phyloP scores from a whole-genome alignment of 352 stramenopile species.

The Globisporangium yorkense region DNA sequence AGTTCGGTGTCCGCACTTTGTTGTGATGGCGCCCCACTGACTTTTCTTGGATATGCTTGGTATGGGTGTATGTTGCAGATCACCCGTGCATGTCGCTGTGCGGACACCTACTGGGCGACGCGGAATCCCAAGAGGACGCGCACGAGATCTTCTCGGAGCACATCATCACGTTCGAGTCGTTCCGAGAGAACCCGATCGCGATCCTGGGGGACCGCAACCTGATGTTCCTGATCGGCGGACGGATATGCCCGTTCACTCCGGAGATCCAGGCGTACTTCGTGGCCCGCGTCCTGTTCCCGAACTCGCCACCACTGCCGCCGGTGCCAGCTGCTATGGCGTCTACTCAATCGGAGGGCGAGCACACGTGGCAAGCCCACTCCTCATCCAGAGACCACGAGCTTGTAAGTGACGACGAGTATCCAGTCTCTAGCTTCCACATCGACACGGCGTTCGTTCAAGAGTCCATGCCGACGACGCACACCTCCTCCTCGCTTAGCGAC shows the following conservation, averaged over 20 bases:
- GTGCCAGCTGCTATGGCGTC: constrained; percentile 1
- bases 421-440: background rate
- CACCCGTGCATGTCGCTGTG: constrained; percentile 73
- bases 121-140: constrained; percentile 33
- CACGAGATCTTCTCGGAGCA: constrained; percentile 60
- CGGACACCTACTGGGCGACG: constrained; percentile 44
- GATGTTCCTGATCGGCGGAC: constrained; percentile 57
- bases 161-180: constrained; percentile 59
- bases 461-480: background rate
- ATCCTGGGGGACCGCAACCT: constrained; percentile 51
- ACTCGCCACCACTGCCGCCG: constrained; percentile 35
- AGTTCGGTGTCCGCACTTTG: background rate
- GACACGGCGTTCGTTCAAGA: constrained; percentile 5
- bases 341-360: constrained; percentile 1
- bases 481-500: background rate
- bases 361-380: background rate
- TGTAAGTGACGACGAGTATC: background rate
- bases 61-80: constrained; percentile 9
- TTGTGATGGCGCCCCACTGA: background rate
- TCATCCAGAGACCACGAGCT: background rate
- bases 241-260: constrained; percentile 44
- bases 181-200: constrained; percentile 31
- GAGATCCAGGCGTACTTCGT: constrained; percentile 63
- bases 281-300: constrained; percentile 61
- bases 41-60: too few species aligned